These are phyloP conservation scores for Silene latifolia DNA, from an alignment of 148 eudicot genomes.

Conservation along the genomic window DNA sequence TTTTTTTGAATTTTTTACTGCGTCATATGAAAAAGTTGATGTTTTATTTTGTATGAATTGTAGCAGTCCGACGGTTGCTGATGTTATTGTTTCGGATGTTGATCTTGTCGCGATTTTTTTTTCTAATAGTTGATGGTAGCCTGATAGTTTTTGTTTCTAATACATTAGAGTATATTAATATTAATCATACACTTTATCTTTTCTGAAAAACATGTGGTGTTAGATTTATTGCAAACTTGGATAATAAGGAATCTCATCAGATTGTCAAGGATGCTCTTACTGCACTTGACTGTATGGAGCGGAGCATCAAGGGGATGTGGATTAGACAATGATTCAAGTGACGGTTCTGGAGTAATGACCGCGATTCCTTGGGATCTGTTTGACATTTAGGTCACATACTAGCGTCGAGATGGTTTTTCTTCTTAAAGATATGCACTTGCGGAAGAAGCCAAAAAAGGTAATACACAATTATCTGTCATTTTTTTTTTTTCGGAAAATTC, in stretches of 20 bases:
- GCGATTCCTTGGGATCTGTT: conserved; percentile 95
- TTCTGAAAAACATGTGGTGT: conserved; percentile 92
- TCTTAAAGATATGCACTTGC: conserved; percentile 57
- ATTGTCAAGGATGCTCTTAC: conserved; percentile 89
- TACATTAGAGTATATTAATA: no score
- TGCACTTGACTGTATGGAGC: conserved; percentile 99
- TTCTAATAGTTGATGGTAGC: no score
- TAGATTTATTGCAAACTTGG: conserved; percentile 94
- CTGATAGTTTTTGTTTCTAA: no score
- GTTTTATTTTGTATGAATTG: no score
- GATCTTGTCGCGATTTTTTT: no score
- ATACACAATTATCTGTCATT: conserved; percentile 5
- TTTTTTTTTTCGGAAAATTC: no score
- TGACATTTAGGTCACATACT: conserved; percentile 63
- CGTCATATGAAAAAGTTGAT: no score
- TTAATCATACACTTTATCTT: not conserved
- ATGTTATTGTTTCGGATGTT: no score
- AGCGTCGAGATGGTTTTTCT: conserved; percentile 97
- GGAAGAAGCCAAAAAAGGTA: conserved; percentile 84
- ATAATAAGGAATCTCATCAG: conserved; percentile 73
- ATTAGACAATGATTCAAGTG: conserved; percentile 97
- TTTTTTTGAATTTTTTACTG: no score
- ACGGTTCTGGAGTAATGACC: conserved; percentile 94
- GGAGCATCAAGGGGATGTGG: conserved; percentile 98
- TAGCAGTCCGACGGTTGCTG: no score